Base-by-base conservation (phyloP, 768 basidiomycete species). In the Boletales sp. region DNA sequence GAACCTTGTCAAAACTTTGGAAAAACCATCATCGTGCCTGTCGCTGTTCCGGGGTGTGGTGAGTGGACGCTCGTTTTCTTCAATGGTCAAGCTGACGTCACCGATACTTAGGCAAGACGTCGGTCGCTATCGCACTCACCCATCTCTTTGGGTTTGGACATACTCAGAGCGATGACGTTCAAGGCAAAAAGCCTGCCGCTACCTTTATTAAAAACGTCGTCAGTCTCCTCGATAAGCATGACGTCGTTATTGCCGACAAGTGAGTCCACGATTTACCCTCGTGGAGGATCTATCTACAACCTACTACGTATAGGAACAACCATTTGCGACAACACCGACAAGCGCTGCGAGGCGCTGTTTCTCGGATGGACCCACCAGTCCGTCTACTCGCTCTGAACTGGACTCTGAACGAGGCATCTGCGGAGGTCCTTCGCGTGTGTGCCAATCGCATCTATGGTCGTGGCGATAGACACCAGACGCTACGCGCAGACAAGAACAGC, bases 41-140 rank as follows among this genome's bases (percentile, higher is more conserved):
- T 97, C 17, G 95, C 92, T 8, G 78, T 97, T 38, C 95, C 95
- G 31, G 95, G 95, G 13, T 93, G 89, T 64, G 95, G 94, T 90
- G 55, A 52, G 90, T 17, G 44, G 6, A 42, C 46, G 6, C 32
- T 14, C 5, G 18, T 4, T 37, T 37, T 41, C 38, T 5, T 11
- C 37, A 1, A 11, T 45, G 8, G 11, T 31, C 17, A 8, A 8
- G 35, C 38, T 54, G 8, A 45, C 27, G n/a, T n/a, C n/a, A n/a
- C n/a, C n/a, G n/a, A n/a, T n/a, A n/a, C n/a, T n/a, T 58, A 92
- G 92, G 94, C 27, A 98, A 97, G 74, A 98, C 94, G 0, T 70
- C 88, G 0, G 75, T 98, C 12, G 77, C 89, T 0, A 73, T 97
- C 15, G 92, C 92, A 1, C 78, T 98, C 15, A 56, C 75, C 2